Conservation (phyloP, 2,329 filamentous ascomycete species). For the Fusarium bactridioides region DNA sequence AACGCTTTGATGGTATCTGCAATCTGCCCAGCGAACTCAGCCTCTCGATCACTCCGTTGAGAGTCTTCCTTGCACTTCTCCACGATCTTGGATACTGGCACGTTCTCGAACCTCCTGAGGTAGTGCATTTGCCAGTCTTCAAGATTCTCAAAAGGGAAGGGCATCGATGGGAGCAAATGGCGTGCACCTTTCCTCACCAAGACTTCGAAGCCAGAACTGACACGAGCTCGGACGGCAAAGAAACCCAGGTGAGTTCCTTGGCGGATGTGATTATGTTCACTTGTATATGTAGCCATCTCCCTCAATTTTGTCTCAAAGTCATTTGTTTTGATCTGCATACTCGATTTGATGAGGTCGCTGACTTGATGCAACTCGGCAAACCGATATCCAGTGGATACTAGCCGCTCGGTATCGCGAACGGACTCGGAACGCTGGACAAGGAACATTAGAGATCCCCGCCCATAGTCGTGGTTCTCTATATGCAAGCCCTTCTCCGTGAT, state of each 20-base stretch:
- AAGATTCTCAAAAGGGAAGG: slow-evolving; percentile 61
- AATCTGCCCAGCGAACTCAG: slow-evolving; percentile 56
- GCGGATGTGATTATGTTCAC: slow-evolving; percentile 55
- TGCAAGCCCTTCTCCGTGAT: slow-evolving; percentile 53
- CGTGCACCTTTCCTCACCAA: slow-evolving; percentile 64
- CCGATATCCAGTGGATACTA: slow-evolving; percentile 78
- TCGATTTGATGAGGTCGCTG: slow-evolving; percentile 70
- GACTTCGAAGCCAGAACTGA: slow-evolving; percentile 68
- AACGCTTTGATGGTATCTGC: slow-evolving; percentile 52
- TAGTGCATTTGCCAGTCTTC: slow-evolving; percentile 64
- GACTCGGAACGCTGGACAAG: slow-evolving; percentile 71
- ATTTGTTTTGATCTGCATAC: slow-evolving; percentile 74
- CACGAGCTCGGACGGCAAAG: slow-evolving; percentile 63
- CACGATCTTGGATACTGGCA: slow-evolving; percentile 47
- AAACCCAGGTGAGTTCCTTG: slow-evolving; percentile 65
- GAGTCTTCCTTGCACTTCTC: slow-evolving; percentile 47
- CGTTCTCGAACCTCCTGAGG: slow-evolving; percentile 58
- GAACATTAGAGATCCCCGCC: slow-evolving; percentile 82
- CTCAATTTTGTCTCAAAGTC: slow-evolving; percentile 69
- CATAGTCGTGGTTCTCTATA: slow-evolving; percentile 52
- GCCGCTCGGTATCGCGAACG: slow-evolving; percentile 65
- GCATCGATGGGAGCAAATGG: slow-evolving; percentile 68
- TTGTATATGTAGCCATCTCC: slow-evolving; percentile 69
- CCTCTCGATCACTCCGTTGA: slow-evolving; percentile 48
- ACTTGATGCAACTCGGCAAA: slow-evolving; percentile 78